Evolutionary conservation across 129 eudicot species (phyloP).

Genomic region (Apium graveolens): DNA sequence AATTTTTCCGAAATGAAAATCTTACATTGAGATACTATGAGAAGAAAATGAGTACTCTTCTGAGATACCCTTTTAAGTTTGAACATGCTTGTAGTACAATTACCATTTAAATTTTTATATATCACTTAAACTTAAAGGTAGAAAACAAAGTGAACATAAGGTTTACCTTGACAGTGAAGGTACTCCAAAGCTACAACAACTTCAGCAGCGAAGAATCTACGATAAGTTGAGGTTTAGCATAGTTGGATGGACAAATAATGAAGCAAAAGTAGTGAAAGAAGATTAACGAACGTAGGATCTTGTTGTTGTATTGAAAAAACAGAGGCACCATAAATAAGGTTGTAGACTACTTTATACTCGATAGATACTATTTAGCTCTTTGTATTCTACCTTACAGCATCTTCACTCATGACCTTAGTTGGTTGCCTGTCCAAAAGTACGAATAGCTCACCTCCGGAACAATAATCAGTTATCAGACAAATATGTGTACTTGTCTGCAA

Average conservation of each 20-base stretch:
- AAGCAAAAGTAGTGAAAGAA: neutral
- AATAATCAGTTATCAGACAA: constrained; percentile 93
- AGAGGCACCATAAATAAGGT: neutral
- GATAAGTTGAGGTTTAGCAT: constrained; percentile 6
- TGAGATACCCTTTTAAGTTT: neutral
- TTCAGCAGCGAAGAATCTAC: constrained; percentile 93
- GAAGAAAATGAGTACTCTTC: neutral
- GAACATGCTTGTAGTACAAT: neutral
- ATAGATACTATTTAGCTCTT: neutral
- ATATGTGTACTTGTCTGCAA: constrained; percentile 88
- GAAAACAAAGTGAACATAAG: neutral
- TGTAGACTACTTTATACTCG: neutral
- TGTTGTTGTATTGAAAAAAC: neutral
- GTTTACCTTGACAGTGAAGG: constrained; percentile 96
- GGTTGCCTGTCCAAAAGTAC: constrained; percentile 84
- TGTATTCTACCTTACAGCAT: constrained; percentile 63
- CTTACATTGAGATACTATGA: neutral
- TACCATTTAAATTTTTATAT: neutral
- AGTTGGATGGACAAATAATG: neutral
- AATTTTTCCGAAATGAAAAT: neutral
- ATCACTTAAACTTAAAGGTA: neutral
- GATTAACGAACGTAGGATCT: neutral
- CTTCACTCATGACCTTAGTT: constrained; percentile 81
- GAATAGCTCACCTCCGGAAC: constrained; percentile 96
- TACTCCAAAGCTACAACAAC: constrained; percentile 92